Percentiles rank a stretch among this genome's conserved stretches.
Conservation (phyloP, 495 filamentous ascomycete species). For the Platismatia glauca region DNA sequence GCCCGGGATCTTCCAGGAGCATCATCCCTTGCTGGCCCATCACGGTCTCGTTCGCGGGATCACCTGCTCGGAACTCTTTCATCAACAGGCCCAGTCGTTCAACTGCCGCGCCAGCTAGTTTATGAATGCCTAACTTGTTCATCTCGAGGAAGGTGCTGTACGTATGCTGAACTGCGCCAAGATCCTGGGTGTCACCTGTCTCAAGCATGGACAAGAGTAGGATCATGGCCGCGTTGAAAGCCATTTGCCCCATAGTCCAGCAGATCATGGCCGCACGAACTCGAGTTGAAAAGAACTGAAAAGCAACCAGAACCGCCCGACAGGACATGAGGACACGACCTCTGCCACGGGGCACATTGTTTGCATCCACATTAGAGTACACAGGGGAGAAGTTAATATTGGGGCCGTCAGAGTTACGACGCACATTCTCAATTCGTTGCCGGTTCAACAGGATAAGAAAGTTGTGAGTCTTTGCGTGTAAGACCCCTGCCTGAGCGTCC, state of each 20-base stretch:
- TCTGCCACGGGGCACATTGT: constrained; percentile 30
- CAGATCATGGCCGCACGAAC: constrained; percentile 36
- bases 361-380: constrained; percentile 5
- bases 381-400: constrained; percentile 9
- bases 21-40: constrained; percentile 43
- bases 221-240: constrained; percentile 43
- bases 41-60: constrained; percentile 30
- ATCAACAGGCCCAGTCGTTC: constrained; percentile 28
- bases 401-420: constrained; percentile 15
- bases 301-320: constrained; percentile 32
- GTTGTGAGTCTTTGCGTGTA: constrained; percentile 39
- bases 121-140: constrained; percentile 34
- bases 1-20: constrained; percentile 37
- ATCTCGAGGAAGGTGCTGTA: constrained; percentile 37
- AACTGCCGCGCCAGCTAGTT: constrained; percentile 35
- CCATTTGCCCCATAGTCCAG: constrained; percentile 41
- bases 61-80: constrained; percentile 23
- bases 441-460: constrained; percentile 40
- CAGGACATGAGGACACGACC: constrained; percentile 35
- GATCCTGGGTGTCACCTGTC: constrained; percentile 28
- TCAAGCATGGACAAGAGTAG: constrained; percentile 37
- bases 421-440: constrained; percentile 29
- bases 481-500: constrained; percentile 32
- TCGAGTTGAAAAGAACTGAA: constrained; percentile 37
- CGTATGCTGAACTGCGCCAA: constrained; percentile 32